Conservation (phyloP, 139 green algal genomes). For the Coelastrella sp. region DNA sequence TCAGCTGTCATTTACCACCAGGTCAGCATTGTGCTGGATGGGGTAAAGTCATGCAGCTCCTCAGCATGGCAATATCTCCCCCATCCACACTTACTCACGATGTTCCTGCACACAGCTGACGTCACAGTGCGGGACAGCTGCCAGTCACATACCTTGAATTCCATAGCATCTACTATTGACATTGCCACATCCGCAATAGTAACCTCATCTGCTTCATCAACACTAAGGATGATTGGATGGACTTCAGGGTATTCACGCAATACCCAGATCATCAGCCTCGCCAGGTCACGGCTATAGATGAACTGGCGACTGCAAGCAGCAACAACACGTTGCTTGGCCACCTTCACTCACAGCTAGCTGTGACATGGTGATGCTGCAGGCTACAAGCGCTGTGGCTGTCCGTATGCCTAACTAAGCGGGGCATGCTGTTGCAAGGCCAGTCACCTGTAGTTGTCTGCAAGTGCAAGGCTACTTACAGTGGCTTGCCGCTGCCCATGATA, state of each 20-base stretch:
- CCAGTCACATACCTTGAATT: too few relatives aligned
- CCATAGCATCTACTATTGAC: constrained; percentile 52
- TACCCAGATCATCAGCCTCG: constrained; percentile 68
- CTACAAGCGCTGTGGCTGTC: background rate
- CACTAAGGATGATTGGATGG: constrained; percentile 70
- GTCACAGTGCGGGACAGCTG: too few relatives aligned
- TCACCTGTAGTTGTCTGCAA: too few relatives aligned
- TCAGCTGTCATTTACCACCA: too few relatives aligned
- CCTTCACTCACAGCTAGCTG: too few relatives aligned
- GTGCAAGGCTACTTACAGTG: constrained; percentile 48
- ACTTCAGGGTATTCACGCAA: constrained; percentile 62
- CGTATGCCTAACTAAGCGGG: too few relatives aligned
- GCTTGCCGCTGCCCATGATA: constrained; percentile 74
- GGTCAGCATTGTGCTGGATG: too few relatives aligned
- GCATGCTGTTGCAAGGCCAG: too few relatives aligned
- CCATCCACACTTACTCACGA: background rate
- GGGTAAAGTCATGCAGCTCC: too few relatives aligned
- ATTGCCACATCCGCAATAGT: constrained; percentile 38
- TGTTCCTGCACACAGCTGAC: background rate
- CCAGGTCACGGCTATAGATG: constrained; percentile 69
- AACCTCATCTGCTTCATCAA: constrained; percentile 68
- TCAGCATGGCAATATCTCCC: background rate
- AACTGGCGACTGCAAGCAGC: constrained; percentile 65
- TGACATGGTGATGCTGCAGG: too few relatives aligned
- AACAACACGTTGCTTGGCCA: too few relatives aligned